phyloP scores from a whole-genome alignment of 768 basidiomycete genomes.

The Fomitopsis pulvina region DNA sequence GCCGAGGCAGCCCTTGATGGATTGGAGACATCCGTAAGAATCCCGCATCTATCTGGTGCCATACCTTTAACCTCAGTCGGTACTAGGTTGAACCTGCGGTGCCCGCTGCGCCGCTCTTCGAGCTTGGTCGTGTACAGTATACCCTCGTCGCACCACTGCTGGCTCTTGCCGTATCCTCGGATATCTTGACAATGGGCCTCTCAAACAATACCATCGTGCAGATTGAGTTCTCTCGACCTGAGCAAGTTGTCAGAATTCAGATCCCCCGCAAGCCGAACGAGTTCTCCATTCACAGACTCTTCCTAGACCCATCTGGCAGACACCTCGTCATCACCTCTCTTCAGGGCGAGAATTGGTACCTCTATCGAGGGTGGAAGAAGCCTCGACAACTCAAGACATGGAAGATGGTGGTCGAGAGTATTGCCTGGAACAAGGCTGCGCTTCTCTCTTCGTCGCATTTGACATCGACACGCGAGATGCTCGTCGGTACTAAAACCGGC shows the following conservation, averaged over 20 bases:
- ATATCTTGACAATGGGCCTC: conserved; percentile 81
- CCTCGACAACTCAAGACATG: conserved; percentile 72
- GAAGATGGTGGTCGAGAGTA: conserved; percentile 82
- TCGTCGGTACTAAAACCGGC: conserved; percentile 83
- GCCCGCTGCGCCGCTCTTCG: conserved; percentile 57
- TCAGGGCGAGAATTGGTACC: conserved; percentile 92
- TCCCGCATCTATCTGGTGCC: background rate
- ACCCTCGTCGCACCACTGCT: conserved; percentile 80
- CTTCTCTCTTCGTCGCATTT: conserved; percentile 57
- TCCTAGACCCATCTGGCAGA: conserved; percentile 88
- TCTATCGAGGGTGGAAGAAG: conserved; percentile 77
- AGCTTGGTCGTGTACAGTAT: conserved; percentile 85
- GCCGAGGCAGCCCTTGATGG: conserved; percentile 42
- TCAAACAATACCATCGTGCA: conserved; percentile 72
- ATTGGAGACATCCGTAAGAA: conserved; percentile 19
- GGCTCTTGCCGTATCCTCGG: conserved; percentile 78
- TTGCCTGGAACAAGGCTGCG: conserved; percentile 83
- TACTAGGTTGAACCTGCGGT: conserved; percentile 23
- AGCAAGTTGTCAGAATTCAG: conserved; percentile 77
- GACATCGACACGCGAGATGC: conserved; percentile 75
- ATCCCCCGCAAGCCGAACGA: conserved; percentile 72
- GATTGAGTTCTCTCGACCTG: conserved; percentile 84
- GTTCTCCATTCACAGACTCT: conserved; percentile 74
- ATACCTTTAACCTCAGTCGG: background rate
- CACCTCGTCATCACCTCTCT: conserved; percentile 84